A percentile compares a stretch with the other conserved stretches of the same genome.
phyloP scores from a whole-genome alignment of 2,329 filamentous ascomycete species.

The Xenoacremonium recifei region DNA sequence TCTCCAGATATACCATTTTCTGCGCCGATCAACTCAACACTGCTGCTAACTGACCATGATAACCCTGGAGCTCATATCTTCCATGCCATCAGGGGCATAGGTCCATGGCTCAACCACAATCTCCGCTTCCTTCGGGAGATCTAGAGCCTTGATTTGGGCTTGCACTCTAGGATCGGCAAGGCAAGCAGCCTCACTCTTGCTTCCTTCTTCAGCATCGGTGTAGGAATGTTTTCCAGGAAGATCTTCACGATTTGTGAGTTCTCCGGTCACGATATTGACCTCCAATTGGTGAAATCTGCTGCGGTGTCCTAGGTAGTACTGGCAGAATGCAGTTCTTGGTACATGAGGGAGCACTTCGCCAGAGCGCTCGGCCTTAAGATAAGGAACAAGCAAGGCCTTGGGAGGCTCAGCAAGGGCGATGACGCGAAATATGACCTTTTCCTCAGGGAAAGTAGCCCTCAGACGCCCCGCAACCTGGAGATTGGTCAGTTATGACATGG shows the following conservation, averaged over 20 bases:
- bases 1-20: too few relatives aligned
- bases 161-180: conserved; percentile 41
- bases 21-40: too few relatives aligned
- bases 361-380: conserved; percentile 40
- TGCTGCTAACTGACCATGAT: conserved; percentile 42
- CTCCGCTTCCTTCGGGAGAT: conserved; percentile 42
- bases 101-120: conserved; percentile 55
- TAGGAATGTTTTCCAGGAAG: conserved; percentile 44
- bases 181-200: conserved; percentile 45
- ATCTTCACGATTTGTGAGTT: conserved; percentile 26
- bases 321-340: conserved; percentile 14
- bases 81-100: conserved; percentile 53
- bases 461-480: conserved; percentile 22
- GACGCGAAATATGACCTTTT: conserved; percentile 42
- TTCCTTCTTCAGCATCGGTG: conserved; percentile 48
- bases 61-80: conserved; percentile 46
- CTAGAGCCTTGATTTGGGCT: conserved; percentile 38
- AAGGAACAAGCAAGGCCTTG: conserved; percentile 46
- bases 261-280: conserved; percentile 26
- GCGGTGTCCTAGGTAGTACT: too few relatives aligned
- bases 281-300: conserved; percentile 29
- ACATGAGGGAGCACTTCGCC: conserved; percentile 28
- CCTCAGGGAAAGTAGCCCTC: conserved; percentile 16
- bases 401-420: conserved; percentile 49
- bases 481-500: background rate